Evolutionary conservation across 1,284 basidiomycete species (phyloP), one percentile per base, ranked within the genome.

Genomic region (Mrakiaceae sp.): DNA sequence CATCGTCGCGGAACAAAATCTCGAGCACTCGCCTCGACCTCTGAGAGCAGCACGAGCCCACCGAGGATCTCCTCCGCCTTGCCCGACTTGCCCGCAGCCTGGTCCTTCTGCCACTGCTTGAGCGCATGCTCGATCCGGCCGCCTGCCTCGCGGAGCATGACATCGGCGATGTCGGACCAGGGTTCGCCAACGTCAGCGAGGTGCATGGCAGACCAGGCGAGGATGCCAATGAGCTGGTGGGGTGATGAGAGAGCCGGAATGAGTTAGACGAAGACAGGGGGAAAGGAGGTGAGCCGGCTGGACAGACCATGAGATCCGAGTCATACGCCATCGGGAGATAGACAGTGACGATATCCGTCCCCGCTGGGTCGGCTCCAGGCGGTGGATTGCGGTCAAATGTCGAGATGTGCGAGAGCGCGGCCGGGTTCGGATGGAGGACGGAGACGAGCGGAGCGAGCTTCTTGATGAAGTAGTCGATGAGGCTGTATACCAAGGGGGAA

Each of bases 361-460:
- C 63, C 6, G 48, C 61, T 7, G 27, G 46, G 3, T 52, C 44
- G 5, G 48, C 4, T 3, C 14, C 12, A 4, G n/a, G 10, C 9
- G 40, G 27, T 7, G 11, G 46, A 14, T 8, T 10, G 6, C 9
- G 9, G 9, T 46, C 57, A n/a, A 51, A n/a, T 4, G 48, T 46
- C 12, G 44, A 48, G 9, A 61, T 39, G 3, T 50, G 47, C 9
- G 47, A n/a, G 9, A 63, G 55, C 4, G 62, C 39, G 8, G 47
- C 9, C 3, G 62, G 44, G 42, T 57, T 48, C 1, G 64, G 60
- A 39, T 53, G 49, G 52, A 66, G 60, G 46, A 66, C 61, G 8
- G 65, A 66, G 49, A 66, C 53, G 57, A 66, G 65, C 5, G 65
- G 65, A 6, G 65, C 55, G 16, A 66, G 65, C 54, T 66, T 66